Conservation (phyloP, 2,329 filamentous ascomycete genomes). For the Phaeomoniella chlamydospora region DNA sequence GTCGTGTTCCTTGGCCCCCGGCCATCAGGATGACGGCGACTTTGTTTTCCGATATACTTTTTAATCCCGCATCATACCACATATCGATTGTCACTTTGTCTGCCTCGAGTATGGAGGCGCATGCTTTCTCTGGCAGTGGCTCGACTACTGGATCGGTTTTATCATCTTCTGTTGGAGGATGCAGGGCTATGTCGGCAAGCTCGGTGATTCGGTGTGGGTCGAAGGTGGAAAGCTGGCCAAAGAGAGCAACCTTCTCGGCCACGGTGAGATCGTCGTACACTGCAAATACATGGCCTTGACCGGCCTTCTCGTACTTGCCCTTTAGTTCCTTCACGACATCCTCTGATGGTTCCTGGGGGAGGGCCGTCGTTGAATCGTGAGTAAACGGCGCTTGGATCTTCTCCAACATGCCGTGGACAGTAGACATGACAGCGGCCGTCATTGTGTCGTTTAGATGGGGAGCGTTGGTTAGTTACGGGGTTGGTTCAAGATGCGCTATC, state of each 20-base stretch:
- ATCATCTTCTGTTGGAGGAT: constrained; percentile 53
- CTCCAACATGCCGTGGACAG: constrained; percentile 32
- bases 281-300: constrained; percentile 69
- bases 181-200: constrained; percentile 67
- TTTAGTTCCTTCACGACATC: constrained; percentile 55
- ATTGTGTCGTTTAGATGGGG: too few species aligned
- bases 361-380: constrained; percentile 14
- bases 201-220: constrained; percentile 78
- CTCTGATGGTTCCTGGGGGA: constrained; percentile 37
- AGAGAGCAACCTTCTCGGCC: constrained; percentile 63
- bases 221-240: constrained; percentile 66
- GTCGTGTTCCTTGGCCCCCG: constrained; percentile 84
- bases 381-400: constrained; percentile 21
- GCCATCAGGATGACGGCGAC: constrained; percentile 90
- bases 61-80: constrained; percentile 65
- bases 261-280: constrained; percentile 71
- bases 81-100: constrained; percentile 59
- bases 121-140: constrained; percentile 73
- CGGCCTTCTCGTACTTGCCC: constrained; percentile 58
- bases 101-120: constrained; percentile 84
- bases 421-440: constrained; percentile 25
- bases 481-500: too few species aligned
- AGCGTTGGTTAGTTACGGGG: too few species aligned
- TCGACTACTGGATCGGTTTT: constrained; percentile 48
- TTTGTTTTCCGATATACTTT: constrained; percentile 52